Percentiles rank a stretch among this genome's conserved stretches.
phyloP scores from a whole-genome alignment of 1,284 basidiomycete species.

The Moniliella sp. region DNA sequence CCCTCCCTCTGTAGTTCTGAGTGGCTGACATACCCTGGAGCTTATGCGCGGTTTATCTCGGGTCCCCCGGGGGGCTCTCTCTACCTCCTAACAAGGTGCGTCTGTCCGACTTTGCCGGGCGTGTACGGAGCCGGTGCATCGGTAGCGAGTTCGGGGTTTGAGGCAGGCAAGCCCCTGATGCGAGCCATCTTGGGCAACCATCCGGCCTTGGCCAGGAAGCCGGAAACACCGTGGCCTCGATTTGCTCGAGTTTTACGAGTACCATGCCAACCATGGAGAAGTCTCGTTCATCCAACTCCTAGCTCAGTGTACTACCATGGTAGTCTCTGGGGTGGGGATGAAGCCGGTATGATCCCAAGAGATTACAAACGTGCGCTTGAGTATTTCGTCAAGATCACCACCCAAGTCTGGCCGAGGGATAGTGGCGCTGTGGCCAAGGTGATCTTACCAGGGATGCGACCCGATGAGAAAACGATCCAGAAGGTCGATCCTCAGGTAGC shows the following conservation, averaged over 20 bases:
- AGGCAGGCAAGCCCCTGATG: constrained; percentile 49
- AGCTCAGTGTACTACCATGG: constrained; percentile 25
- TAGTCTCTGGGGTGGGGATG: constrained; percentile 21
- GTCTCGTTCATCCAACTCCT: constrained; percentile 10
- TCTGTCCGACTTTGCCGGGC: constrained; percentile 71
- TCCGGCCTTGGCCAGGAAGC: too few species aligned
- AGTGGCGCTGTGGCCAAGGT: constrained; percentile 9
- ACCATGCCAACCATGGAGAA: constrained; percentile 16
- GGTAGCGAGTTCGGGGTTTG: constrained; percentile 48
- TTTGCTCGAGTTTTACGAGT: constrained; percentile 46
- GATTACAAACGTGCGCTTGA: constrained; percentile 14
- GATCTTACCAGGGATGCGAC: constrained; percentile 4
- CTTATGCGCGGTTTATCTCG: constrained; percentile 42
- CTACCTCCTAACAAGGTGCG: constrained; percentile 60
- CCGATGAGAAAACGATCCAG: too few species aligned
- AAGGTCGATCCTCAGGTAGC: too few species aligned
- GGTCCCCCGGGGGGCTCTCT: constrained; percentile 76
- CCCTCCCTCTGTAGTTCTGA: too few species aligned
- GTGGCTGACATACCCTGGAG: too few species aligned
- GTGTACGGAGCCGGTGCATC: constrained; percentile 80
- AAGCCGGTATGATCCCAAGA: constrained; percentile 18
- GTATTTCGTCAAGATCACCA: constrained; percentile 11
- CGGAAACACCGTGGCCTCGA: too few species aligned
- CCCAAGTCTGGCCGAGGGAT: constrained; percentile 23
- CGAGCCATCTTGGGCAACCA: too few species aligned